These are phyloP conservation scores for Myochromella boudieri DNA, from an alignment of 768 basidiomycete genomes.

Conservation along the genomic window DNA sequence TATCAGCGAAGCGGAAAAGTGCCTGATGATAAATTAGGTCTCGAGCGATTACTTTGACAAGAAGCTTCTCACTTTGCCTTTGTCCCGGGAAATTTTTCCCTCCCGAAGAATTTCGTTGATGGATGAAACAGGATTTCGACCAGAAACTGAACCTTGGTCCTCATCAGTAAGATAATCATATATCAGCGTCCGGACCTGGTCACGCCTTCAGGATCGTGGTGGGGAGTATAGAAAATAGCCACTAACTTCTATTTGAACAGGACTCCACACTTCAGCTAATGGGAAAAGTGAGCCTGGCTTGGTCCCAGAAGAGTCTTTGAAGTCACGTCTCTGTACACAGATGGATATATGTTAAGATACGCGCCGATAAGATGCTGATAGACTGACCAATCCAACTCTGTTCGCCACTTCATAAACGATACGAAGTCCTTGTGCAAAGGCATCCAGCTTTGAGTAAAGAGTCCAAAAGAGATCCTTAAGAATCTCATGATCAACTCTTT, in stretches of 20 bases:
- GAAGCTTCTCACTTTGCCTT: constrained; percentile 66
- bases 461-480: constrained; percentile 96
- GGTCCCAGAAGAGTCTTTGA: constrained; percentile 81
- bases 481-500: constrained; percentile 79
- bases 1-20: constrained; percentile 90
- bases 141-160: constrained; percentile 72
- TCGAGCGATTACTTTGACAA: neutral
- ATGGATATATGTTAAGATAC: neutral
- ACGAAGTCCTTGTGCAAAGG: constrained; percentile 87
- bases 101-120: constrained; percentile 93
- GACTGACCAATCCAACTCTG: constrained; percentile 85
- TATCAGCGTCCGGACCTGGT: constrained; percentile 80
- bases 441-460: constrained; percentile 91
- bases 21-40: constrained; percentile 43
- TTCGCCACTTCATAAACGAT: constrained; percentile 89
- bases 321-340: constrained; percentile 75
- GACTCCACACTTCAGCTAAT: constrained; percentile 82
- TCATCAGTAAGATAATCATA: constrained; percentile 93
- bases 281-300: constrained; percentile 80
- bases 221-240: neutral
- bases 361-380: neutral
- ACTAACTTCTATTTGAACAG: constrained; percentile 85
- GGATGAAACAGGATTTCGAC: constrained; percentile 86
- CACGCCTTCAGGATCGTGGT: constrained; percentile 7
- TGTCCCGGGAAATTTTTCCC: constrained; percentile 77